Evolutionary conservation across 495 filamentous ascomycete genomes (phyloP), one percentile per base, ranked within the genome.

Genomic region (Annulohypoxylon bovei): DNA sequence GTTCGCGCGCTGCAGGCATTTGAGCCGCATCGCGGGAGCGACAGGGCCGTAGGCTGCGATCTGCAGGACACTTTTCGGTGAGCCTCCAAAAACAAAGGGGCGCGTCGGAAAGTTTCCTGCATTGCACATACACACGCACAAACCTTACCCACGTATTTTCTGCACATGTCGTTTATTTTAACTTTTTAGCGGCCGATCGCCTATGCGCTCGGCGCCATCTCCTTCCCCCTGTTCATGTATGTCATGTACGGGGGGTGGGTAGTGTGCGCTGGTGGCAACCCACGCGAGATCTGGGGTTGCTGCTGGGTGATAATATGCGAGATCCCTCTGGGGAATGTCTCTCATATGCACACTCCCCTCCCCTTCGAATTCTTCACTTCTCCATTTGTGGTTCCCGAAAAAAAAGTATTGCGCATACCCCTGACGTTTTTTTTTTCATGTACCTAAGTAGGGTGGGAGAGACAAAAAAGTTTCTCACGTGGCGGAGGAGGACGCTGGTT

Each of bases 261-360:
- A n/a, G 62, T 49, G 63, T 20, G 46, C 33, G 46, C 20, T 42
- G 11, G 37, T 40, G 5, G 39, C 39, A 4, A 42, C 39, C 39
- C 39, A 42, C 39, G 39, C 39, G 39, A 57, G 55, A 37, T 20
- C 30, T 8, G 32, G 32, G 37, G 50, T 39, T 22, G 62, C 42
- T 52, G 68, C 42, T 56, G 42, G 23, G 62, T 25, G 20, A 52
- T 4, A 27, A 32, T 57, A 40, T 77, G 75, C 75, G 65, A 77
- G 75, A 77, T 77, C 69, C 59, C 44, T 58, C 53, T 44, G 44
- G 54, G 50, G 47, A 44, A 59, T 53, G 22, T 61, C 70, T 67
- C 53, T 49, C 39, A 40, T 72, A 75, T 77, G 75, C 75, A 77
- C 75, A 77, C 75, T 23, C 75, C 75, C 73, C 75, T 60, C 44